These are phyloP conservation scores for Ganoderma multipileum DNA, from an alignment of 1,284 basidiomycete species.

Conservation along the genomic window DNA sequence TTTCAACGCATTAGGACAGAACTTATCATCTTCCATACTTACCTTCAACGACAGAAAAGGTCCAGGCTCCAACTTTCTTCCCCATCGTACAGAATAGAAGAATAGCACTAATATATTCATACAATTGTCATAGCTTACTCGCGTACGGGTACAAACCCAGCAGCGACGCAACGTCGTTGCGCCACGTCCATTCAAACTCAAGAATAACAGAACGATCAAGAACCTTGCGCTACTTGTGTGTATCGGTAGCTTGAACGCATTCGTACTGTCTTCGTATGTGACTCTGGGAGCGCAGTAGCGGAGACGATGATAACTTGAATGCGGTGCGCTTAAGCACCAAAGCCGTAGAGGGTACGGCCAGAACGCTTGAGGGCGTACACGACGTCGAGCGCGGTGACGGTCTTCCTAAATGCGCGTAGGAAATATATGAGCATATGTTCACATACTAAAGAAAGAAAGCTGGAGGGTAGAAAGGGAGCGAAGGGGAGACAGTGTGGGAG, in stretches of 20 bases:
- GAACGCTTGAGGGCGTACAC: conserved; percentile 88
- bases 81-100: too few species aligned
- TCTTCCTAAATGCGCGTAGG: conserved; percentile 61
- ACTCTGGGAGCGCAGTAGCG: neutral
- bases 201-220: neutral
- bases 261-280: too few species aligned
- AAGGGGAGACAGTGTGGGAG: neutral
- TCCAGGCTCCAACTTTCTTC: too few species aligned
- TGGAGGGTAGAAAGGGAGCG: neutral
- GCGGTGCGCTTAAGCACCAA: conserved; percentile 59
- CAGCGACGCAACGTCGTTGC: neutral
- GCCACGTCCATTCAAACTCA: neutral
- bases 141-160: conserved; percentile 23
- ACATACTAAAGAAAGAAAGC: neutral
- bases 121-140: conserved; percentile 23
- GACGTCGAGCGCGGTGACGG: conserved; percentile 82
- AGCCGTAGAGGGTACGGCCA: conserved; percentile 83
- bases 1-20: too few species aligned
- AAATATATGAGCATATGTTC: conserved; percentile 8
- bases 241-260: neutral
- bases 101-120: conserved; percentile 20
- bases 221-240: neutral
- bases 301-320: neutral
- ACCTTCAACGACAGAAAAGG: too few species aligned
- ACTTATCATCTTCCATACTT: too few species aligned